These are phyloP conservation scores for Jaltomata sinuosa DNA, from an alignment of 257 asterid species.

Conservation along the genomic window DNA sequence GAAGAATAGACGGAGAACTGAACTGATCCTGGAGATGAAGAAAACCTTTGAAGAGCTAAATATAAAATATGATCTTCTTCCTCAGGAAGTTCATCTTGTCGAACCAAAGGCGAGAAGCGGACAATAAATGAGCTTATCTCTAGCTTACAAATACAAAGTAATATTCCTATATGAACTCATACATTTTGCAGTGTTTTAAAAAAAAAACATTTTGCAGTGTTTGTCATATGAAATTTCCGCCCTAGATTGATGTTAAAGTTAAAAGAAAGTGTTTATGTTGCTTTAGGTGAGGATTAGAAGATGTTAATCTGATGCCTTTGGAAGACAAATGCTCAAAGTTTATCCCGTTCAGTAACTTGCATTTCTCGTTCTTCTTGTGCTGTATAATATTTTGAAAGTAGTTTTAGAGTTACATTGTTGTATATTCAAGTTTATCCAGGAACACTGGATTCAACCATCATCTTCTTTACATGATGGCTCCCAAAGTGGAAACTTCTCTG, in stretches of 20 bases:
- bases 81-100: constrained; percentile 57
- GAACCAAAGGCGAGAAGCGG: constrained; percentile 4
- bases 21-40: constrained; percentile 69
- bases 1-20: constrained; percentile 51
- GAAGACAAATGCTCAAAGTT: background rate
- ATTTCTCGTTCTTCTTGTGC: background rate
- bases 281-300: background rate
- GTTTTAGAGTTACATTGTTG: no score
- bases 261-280: background rate
- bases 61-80: constrained; percentile 63
- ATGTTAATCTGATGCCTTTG: background rate
- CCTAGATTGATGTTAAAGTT: background rate
- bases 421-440: no score
- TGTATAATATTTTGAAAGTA: background rate
- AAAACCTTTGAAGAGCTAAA: constrained; percentile 58
- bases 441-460: no score
- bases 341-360: background rate
- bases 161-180: background rate
- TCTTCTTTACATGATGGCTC: no score
- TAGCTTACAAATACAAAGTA: background rate
- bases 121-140: background rate
- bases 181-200: background rate
- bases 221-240: background rate
- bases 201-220: background rate
- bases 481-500: no score